Conservation (phyloP, 768 basidiomycete species). For the Pleurotus citrinopileatus region DNA sequence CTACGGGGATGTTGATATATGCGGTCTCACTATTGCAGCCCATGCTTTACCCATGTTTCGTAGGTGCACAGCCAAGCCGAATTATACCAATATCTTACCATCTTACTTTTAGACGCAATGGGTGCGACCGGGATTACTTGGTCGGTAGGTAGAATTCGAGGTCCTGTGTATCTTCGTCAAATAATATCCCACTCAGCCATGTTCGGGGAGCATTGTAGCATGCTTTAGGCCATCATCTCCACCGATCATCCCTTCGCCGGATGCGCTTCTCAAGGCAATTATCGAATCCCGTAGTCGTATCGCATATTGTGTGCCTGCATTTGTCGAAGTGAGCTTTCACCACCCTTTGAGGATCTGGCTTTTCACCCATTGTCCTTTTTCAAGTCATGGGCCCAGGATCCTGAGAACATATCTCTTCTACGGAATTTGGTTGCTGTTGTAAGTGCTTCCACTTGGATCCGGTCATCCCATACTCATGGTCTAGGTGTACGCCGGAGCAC, state of each 20-base stretch:
- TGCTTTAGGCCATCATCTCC: conserved; percentile 18
- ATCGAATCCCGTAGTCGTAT: conserved; percentile 15
- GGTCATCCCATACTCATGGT: not conserved
- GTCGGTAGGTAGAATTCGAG: conserved; percentile 3
- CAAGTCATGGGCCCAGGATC: not conserved
- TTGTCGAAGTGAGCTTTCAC: conserved; percentile 19
- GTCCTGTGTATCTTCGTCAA: not conserved
- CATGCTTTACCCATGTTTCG: conserved; percentile 1
- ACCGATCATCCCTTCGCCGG: conserved; percentile 6
- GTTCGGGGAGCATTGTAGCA: conserved; percentile 13
- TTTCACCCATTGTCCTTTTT: not conserved
- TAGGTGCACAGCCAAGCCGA: not conserved
- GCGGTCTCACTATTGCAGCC: not conserved
- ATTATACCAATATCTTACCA: not conserved
- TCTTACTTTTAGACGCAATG: not conserved
- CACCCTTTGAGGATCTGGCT: not conserved
- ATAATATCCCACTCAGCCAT: not conserved
- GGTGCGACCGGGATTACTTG: not conserved
- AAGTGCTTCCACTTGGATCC: not conserved
- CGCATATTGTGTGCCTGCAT: conserved; percentile 19
- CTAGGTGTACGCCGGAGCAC: conserved; percentile 11
- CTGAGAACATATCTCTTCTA: not conserved
- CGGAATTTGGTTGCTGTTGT: not conserved
- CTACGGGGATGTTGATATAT: not conserved
- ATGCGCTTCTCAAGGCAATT: not conserved